Conservation (phyloP, 2,329 filamentous ascomycete genomes). For the Fusarium oxysporum region DNA sequence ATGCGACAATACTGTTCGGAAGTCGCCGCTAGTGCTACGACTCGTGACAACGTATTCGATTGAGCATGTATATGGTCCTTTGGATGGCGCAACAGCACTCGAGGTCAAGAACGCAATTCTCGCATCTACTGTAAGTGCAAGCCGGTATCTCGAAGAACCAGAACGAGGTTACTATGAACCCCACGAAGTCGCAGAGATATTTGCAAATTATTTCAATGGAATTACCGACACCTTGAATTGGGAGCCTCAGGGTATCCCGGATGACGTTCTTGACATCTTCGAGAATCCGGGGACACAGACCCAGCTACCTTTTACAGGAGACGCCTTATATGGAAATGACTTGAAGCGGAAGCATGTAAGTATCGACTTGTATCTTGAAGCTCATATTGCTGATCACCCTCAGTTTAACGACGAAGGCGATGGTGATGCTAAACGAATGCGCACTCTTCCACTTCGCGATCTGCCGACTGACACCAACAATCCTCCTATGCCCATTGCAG, state of each 20-base stretch:
- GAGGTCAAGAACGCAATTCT: slow-evolving; percentile 62
- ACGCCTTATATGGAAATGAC: slow-evolving; percentile 41
- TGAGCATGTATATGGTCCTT: slow-evolving; percentile 65
- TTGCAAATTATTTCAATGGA: slow-evolving; percentile 59
- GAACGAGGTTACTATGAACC: slow-evolving; percentile 56
- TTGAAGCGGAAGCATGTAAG: slow-evolving; percentile 64
- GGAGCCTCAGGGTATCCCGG: slow-evolving; percentile 61
- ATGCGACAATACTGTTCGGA: slow-evolving; percentile 31
- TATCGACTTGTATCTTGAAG: background rate
- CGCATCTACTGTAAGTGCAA: slow-evolving; percentile 52
- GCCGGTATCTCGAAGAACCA: slow-evolving; percentile 55
- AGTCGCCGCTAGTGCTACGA: slow-evolving; percentile 59
- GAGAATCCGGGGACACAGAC: slow-evolving; percentile 52
- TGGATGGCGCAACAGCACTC: slow-evolving; percentile 49
- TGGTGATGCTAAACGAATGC: slow-evolving; percentile 47
- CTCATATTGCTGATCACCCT: background rate
- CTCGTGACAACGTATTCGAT: slow-evolving; percentile 65
- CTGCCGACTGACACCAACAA: slow-evolving; percentile 40
- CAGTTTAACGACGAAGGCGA: slow-evolving; percentile 50
- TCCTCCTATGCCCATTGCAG: slow-evolving; percentile 49
- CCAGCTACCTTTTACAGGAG: slow-evolving; percentile 42
- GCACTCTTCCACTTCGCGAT: slow-evolving; percentile 40
- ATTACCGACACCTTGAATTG: slow-evolving; percentile 55
- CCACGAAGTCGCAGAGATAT: slow-evolving; percentile 59
- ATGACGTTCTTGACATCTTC: slow-evolving; percentile 62